phyloP scores from a whole-genome alignment of 768 basidiomycete genomes.

The Amanita muscaria region DNA sequence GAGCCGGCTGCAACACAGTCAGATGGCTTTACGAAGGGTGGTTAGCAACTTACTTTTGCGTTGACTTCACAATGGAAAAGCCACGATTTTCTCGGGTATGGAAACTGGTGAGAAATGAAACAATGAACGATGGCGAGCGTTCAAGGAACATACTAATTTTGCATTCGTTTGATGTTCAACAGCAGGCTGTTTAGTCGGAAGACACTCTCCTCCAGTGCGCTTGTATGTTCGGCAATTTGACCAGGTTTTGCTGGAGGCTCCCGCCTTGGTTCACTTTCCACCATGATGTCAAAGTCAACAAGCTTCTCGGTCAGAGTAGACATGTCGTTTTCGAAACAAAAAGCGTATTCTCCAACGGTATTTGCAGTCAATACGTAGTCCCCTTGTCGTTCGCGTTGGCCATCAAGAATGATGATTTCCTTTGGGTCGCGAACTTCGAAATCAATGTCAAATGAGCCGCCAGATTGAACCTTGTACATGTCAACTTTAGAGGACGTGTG shows the following conservation, averaged over 20 bases:
- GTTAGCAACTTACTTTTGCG: constrained; percentile 53
- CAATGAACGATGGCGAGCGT: constrained; percentile 1
- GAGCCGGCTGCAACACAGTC: constrained; percentile 47
- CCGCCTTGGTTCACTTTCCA: constrained; percentile 90
- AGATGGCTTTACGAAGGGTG: background rate
- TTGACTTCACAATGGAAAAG: constrained; percentile 88
- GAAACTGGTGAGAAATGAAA: constrained; percentile 43
- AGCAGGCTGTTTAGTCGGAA: constrained; percentile 85
- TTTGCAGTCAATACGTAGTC: constrained; percentile 98
- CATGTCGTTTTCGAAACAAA: constrained; percentile 99
- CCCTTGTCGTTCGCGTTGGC: constrained; percentile 83
- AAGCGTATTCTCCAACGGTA: constrained; percentile 81
- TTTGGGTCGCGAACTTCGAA: constrained; percentile 89
- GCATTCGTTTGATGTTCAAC: constrained; percentile 83
- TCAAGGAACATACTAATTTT: constrained; percentile 67
- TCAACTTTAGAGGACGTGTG: background rate
- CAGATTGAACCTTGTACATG: constrained; percentile 75
- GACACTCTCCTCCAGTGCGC: constrained; percentile 89
- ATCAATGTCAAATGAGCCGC: constrained; percentile 94
- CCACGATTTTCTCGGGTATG: constrained; percentile 92
- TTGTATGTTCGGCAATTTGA: constrained; percentile 88
- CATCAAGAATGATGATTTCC: constrained; percentile 82
- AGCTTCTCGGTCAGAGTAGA: constrained; percentile 90
- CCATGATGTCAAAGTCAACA: constrained; percentile 95
- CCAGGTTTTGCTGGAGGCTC: constrained; percentile 83